Percentiles rank a stretch among this genome's conserved stretches.
Evolutionary conservation across 331 rosid species (phyloP).

Genomic region (Phaseolus coccineus): DNA sequence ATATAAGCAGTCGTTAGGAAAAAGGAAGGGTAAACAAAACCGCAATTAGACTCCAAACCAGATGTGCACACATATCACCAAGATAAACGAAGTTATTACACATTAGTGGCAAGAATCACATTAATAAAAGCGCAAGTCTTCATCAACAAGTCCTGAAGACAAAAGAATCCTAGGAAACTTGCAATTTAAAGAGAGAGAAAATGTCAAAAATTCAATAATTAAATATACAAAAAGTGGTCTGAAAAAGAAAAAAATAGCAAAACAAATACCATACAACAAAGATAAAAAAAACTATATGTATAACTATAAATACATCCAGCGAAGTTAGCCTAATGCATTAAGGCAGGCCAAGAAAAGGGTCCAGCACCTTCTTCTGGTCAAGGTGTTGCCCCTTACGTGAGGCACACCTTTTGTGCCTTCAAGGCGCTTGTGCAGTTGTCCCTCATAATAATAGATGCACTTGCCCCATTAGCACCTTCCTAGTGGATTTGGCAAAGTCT

Average conservation of each 20-base stretch:
- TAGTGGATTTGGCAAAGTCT: neutral
- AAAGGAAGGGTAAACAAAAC: conserved; percentile 24
- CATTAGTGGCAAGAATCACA: conserved; percentile 6
- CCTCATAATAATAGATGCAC: neutral
- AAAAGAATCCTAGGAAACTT: neutral
- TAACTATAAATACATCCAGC: neutral
- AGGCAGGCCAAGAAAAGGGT: neutral
- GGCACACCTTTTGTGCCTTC: neutral
- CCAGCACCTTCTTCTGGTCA: neutral
- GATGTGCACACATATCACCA: conserved; percentile 26
- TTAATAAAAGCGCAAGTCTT: conserved; percentile 14
- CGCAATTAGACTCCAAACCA: conserved; percentile 3
- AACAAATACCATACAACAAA: neutral
- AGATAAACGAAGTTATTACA: conserved; percentile 10
- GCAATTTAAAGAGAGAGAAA: neutral
- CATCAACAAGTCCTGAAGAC: conserved; percentile 16
- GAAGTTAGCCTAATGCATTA: neutral
- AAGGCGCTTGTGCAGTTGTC: neutral
- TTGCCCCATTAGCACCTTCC: neutral
- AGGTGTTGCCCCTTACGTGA: conserved; percentile 10
- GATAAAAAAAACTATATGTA: neutral
- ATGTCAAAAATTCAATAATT: neutral
- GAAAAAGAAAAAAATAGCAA: neutral
- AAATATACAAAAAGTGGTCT: neutral
- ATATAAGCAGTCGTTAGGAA: conserved; percentile 38